These are phyloP conservation scores for Blastocystis sp. DNA, from an alignment of 352 stramenopile genomes.

Conservation along the genomic window DNA sequence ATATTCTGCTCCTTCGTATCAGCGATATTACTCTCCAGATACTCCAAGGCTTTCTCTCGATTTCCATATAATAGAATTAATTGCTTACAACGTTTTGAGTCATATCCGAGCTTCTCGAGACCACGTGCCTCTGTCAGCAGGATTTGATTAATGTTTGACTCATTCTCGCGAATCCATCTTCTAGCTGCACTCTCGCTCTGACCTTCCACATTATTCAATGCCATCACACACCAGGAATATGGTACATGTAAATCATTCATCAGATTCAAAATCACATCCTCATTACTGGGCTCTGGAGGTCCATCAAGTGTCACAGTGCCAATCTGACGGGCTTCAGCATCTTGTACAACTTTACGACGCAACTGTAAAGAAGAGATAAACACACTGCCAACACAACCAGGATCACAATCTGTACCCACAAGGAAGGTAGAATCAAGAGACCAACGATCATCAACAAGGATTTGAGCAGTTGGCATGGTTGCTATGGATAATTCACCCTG, in stretches of 20 bases:
- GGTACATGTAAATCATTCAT: constrained; percentile 27
- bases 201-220: not conserved
- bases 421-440: constrained; percentile 47
- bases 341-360: constrained; percentile 19
- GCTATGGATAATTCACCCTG: not conserved
- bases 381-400: constrained; percentile 7
- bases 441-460: constrained; percentile 63
- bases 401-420: constrained; percentile 23
- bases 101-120: constrained; percentile 57
- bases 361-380: constrained; percentile 46
- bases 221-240: constrained; percentile 30
- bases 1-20: not conserved
- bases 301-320: constrained; percentile 41
- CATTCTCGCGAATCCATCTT: constrained; percentile 58
- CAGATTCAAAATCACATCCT: constrained; percentile 34
- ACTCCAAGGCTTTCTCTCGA: constrained; percentile 39
- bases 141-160: constrained; percentile 25
- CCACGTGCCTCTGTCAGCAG: constrained; percentile 34
- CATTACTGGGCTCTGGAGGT: constrained; percentile 52
- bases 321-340: constrained; percentile 20
- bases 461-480: not conserved
- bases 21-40: not conserved
- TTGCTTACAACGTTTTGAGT: not conserved
- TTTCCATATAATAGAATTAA: constrained; percentile 52
- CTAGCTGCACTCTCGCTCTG: not conserved